Percentiles rank a stretch among this genome's conserved stretches.
Conservation (phyloP, 1,139 yeast genomes). For the Pichia sp. region DNA sequence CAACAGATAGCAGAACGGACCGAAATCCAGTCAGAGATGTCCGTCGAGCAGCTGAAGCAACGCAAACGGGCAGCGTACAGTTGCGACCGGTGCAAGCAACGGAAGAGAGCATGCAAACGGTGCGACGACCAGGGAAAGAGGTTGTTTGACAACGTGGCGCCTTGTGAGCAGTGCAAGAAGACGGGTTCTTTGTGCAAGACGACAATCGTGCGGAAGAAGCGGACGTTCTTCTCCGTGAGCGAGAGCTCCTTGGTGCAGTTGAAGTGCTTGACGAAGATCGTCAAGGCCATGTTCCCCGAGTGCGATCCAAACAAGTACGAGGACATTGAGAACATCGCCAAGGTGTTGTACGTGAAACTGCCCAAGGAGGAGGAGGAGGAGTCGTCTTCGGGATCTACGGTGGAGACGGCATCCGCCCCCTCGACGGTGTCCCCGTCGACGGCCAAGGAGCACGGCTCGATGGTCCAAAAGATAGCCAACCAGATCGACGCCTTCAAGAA, state of each 20-base stretch:
- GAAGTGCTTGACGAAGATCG: conserved; percentile 32
- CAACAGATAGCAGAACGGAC: not conserved
- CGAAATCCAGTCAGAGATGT: not conserved
- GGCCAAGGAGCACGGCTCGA: not conserved
- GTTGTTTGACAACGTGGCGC: conserved; percentile 27
- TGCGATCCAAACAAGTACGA: conserved; percentile 34
- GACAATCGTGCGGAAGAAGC: conserved; percentile 32
- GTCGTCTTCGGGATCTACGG: conserved; percentile 26
- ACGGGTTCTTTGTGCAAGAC: conserved; percentile 33
- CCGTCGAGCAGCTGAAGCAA: not conserved
- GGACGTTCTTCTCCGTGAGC: conserved; percentile 29
- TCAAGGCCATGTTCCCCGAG: conserved; percentile 36
- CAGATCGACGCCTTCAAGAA: not conserved
- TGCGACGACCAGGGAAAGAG: conserved; percentile 15
- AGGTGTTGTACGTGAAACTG: conserved; percentile 30
- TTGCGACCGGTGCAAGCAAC: conserved; percentile 40
- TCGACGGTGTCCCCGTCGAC: not conserved
- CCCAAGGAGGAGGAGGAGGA: conserved; percentile 24
- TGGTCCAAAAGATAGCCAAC: not conserved
- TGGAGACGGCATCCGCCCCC: not conserved
- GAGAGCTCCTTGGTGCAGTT: conserved; percentile 32
- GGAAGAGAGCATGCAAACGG: conserved; percentile 37
- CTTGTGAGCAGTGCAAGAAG: conserved; percentile 33
- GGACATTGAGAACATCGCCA: conserved; percentile 33
- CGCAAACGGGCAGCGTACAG: conserved; percentile 33